Conservation (phyloP, 2,329 filamentous ascomycete genomes). For the Tolypocladium nubicola region DNA sequence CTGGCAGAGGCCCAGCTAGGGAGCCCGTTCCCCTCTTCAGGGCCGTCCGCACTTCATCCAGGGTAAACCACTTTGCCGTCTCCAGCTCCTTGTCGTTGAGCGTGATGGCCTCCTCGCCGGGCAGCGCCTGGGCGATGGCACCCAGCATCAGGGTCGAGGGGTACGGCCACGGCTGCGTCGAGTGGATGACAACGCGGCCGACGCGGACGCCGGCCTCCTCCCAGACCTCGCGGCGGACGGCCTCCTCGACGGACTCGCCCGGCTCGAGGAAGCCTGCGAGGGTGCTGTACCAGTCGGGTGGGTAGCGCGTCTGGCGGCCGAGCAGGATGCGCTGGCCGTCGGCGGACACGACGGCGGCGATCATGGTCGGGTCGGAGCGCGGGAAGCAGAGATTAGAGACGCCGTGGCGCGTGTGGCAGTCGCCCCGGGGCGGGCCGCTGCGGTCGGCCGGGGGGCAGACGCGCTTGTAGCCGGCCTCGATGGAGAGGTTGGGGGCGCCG, state of each 20-base stretch:
- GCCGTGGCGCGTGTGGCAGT: slow-evolving; percentile 73
- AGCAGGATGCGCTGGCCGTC: slow-evolving; percentile 72
- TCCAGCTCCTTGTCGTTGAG: slow-evolving; percentile 89
- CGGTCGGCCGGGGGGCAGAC: slow-evolving; percentile 64
- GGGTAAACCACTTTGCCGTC: slow-evolving; percentile 75
- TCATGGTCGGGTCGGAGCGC: slow-evolving; percentile 87
- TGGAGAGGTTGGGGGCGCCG: slow-evolving; percentile 68
- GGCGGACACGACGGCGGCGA: slow-evolving; percentile 80
- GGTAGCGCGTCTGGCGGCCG: slow-evolving; percentile 76
- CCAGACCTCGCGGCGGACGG: slow-evolving; percentile 75
- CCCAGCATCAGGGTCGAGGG: slow-evolving; percentile 79
- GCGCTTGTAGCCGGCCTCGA: slow-evolving; percentile 73
- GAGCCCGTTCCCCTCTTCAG: slow-evolving; percentile 54
- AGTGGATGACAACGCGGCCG: slow-evolving; percentile 71
- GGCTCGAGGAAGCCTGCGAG: slow-evolving; percentile 82
- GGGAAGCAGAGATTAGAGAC: slow-evolving; percentile 90
- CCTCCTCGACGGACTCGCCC: slow-evolving; percentile 76
- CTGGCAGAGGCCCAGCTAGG: slow-evolving; percentile 52
- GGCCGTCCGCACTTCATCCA: slow-evolving; percentile 72
- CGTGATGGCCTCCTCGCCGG: slow-evolving; percentile 60
- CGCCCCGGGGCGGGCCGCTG: slow-evolving; percentile 42
- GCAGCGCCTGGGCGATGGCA: slow-evolving; percentile 76
- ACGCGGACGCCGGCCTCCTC: slow-evolving; percentile 72
- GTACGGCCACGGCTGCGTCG: slow-evolving; percentile 80
- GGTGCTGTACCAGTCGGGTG: slow-evolving; percentile 76